phyloP scores from a whole-genome alignment of 2,329 filamentous ascomycete species.

The Coccinonectria pachysandricola region DNA sequence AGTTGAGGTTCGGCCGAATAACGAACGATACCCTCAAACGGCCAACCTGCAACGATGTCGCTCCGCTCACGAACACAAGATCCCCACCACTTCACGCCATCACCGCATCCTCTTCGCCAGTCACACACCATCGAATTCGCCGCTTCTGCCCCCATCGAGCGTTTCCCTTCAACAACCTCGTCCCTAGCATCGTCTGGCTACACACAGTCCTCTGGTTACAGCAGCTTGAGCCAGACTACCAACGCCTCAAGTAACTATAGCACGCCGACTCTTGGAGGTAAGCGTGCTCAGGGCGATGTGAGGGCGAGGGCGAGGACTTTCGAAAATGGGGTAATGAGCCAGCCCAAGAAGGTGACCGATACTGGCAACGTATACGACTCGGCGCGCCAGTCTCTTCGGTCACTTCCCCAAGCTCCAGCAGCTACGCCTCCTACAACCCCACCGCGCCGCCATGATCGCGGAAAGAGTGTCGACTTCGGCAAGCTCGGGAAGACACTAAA shows the following conservation, averaged over 20 bases:
- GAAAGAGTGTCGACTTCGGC: constrained; percentile 54
- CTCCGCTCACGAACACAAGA: constrained; percentile 40
- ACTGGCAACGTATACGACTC: constrained; percentile 51
- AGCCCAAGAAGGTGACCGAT: constrained; percentile 38
- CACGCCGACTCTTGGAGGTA: constrained; percentile 43
- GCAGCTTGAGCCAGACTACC: constrained; percentile 53
- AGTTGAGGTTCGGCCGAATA: no score
- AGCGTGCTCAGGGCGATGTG: constrained; percentile 67
- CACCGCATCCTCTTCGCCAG: constrained; percentile 36
- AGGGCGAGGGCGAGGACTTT: constrained; percentile 41
- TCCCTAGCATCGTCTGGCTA: constrained; percentile 62
- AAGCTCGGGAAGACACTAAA: constrained; percentile 40
- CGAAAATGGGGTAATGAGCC: constrained; percentile 33
- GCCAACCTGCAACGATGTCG: constrained; percentile 35
- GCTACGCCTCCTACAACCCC: constrained; percentile 30
- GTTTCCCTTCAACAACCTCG: constrained; percentile 60
- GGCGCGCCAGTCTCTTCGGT: constrained; percentile 67
- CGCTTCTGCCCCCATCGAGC: constrained; percentile 34
- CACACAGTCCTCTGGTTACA: constrained; percentile 50
- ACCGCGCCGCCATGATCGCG: constrained; percentile 40
- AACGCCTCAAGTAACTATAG: constrained; percentile 53
- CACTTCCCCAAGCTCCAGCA: constrained; percentile 57
- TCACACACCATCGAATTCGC: constrained; percentile 39
- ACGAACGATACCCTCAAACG: no score
- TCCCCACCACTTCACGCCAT: constrained; percentile 12